Base-by-base conservation (phyloP, 2,329 filamentous ascomycete genomes). In the Hymenoscyphus fraxineus region DNA sequence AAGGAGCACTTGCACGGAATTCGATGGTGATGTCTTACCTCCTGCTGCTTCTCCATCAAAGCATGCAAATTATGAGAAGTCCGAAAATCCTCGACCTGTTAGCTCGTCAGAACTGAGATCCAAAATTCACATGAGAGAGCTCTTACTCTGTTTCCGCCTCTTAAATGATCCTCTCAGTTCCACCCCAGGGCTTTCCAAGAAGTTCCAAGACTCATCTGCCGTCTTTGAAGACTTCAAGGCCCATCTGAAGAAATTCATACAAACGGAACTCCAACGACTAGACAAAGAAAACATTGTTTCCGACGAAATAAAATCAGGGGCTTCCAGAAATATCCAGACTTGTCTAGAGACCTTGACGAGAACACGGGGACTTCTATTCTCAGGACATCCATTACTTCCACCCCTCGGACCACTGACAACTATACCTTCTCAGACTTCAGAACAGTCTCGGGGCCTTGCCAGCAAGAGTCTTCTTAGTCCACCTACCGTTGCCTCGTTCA, bases 111-210 rank as follows among this genome's bases (percentile, higher is more conserved):
- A 58, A 15, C n/a, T 40, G 12, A 59, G 58, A 15, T 38, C 41
- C 19, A 16, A 51, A 41, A 58, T 47, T 16, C 55, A 47, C 3
- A 39, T 66, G 5, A 59, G 59, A 32, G 65, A 66, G 32, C 62
- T 66, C 40, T 51, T 64, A 7, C 51, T 66, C 6, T 64, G 65
- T 22, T 66, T 66, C 31, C 59, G 58, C 19, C 62, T 66, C 6
- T 41, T 66, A 3, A 60, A 58, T 32, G 62, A 64, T 31, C 22
- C 64, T 22, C 59, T 66, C 4, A 19, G 51, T 39, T 19, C 60
- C n/a, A 32, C 4, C 19, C 10, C 22, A 19, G 47, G 1, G 2
- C 4, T 27, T 54, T 54, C 47, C 19, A 54, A 62, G 10, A 4
- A 38, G 10, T 10, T 44, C 2, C 38, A 47, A 22, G 31, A 12